Evolutionary conservation across 371 early-diverging fungal genomes (phyloP).

Genomic region (Mortierella sp.): DNA sequence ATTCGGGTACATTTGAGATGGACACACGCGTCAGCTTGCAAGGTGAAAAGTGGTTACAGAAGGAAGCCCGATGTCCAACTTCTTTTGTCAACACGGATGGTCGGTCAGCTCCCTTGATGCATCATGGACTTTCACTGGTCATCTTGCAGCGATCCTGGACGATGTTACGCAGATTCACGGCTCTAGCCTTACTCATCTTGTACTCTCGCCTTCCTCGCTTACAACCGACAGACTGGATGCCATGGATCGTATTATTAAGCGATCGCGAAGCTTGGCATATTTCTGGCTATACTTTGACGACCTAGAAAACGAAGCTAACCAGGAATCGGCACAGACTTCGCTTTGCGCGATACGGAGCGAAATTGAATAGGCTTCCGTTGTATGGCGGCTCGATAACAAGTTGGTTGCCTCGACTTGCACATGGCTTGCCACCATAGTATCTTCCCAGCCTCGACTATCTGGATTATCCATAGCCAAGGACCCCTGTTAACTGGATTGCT

Average conservation of each 20-base stretch:
- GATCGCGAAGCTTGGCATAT: neutral
- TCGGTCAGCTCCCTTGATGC: neutral
- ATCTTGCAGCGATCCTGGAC: neutral
- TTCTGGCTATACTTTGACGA: neutral
- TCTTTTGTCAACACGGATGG: neutral
- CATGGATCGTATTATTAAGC: neutral
- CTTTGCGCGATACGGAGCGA: neutral
- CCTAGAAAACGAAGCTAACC: too few relatives aligned
- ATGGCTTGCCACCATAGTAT: neutral
- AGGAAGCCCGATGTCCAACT: neutral
- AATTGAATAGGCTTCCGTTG: neutral
- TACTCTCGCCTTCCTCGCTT: neutral
- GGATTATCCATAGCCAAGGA: too few relatives aligned
- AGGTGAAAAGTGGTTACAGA: neutral
- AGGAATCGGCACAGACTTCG: neutral
- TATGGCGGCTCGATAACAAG: neutral
- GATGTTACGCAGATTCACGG: neutral
- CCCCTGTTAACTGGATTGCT: too few relatives aligned
- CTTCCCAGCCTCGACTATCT: neutral
- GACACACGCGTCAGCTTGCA: neutral
- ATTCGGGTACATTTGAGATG: neutral
- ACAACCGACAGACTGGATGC: neutral
- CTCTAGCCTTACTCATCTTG: neutral
- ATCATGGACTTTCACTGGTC: neutral
- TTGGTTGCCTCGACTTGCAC: neutral